Base-by-base conservation (phyloP, 1,139 yeast species). In the Suhomyces bokatorum region DNA sequence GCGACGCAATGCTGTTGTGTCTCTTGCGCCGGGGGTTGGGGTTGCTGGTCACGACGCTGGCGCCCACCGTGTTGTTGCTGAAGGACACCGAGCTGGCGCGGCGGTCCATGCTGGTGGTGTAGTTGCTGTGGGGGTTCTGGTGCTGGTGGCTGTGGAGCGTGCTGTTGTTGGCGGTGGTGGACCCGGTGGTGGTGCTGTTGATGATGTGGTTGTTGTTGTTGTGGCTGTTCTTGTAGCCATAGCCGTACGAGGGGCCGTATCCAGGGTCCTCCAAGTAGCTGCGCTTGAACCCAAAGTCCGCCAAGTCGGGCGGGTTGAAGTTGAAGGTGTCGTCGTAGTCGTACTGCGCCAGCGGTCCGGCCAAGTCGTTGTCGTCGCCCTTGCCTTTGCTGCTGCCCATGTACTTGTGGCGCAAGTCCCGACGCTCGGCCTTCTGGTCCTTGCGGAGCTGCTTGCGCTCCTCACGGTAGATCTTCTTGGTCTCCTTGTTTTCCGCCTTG, bases 321-420 rank as follows among this genome's bases (percentile, higher is more conserved):
- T 35, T 13, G 10, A 39, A 35, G 7, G 39, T 34, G 28, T 43
- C 43, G 13, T 43, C 46, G 41, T 26, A 10, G 12, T 32, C 29
- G 24, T 5, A 20, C 24, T 20, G 8, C 9, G 24, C 9, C 24
- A 20, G 24, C 20, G 20, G 5, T 17, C 24, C 8, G 7, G 24
- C 24, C 24, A 20, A 20, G 24, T 20, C 7, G 24, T 20, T 8
- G 24, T 20, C 8, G 24, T 20, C 8, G 24, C 10, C 20, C 27
- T 35, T 35, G 32, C n/a, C n/a, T n/a, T 24, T 20, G 16, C 34
- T 35, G 11, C 35, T 35, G 10, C n/a, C 35, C 29, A 22, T 53
- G 52, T 39, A 50, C 42, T 30, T 44, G 17, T 47, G 28, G 43
- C 45, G 32, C 44, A 47, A 44, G 38, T 47, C 47, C 50, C 42